phyloP scores from a whole-genome alignment of 495 filamentous ascomycete species.

The Alectoria sarmentosa region DNA sequence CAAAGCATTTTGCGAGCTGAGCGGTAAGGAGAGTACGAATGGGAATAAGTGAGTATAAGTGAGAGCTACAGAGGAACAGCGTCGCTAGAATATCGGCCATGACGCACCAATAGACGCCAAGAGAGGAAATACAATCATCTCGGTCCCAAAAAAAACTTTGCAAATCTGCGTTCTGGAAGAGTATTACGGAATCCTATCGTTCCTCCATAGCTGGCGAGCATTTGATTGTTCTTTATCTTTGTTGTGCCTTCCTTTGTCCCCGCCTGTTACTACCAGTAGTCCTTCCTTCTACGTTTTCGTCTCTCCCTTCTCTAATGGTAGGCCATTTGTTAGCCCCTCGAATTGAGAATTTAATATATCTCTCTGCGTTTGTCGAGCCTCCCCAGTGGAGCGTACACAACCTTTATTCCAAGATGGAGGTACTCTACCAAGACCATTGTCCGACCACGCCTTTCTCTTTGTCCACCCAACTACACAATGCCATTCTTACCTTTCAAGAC shows the following conservation, averaged over 20 bases:
- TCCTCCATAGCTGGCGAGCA: not conserved
- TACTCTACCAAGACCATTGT: too few relatives aligned
- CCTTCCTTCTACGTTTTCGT: not conserved
- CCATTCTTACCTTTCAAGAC: too few relatives aligned
- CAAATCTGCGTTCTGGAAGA: not conserved
- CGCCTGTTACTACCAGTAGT: not conserved
- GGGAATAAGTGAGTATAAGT: constrained; percentile 20
- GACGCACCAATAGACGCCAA: not conserved
- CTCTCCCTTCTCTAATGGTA: not conserved
- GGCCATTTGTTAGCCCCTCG: too few relatives aligned
- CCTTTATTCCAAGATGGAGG: not conserved
- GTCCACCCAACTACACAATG: too few relatives aligned
- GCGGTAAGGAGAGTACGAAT: constrained; percentile 45
- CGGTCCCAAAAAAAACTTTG: not conserved
- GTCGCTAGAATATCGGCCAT: not conserved
- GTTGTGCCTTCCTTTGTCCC: not conserved
- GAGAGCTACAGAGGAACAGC: not conserved
- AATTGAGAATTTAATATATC: too few relatives aligned
- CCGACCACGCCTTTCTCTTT: too few relatives aligned
- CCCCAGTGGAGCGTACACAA: not conserved
- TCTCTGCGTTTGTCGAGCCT: not conserved
- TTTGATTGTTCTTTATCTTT: not conserved
- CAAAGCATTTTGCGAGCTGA: constrained; percentile 91
- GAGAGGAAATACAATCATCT: not conserved
- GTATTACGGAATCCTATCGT: not conserved